A percentile compares a stretch with the other conserved stretches of the same genome.
Evolutionary conservation across 2,329 filamentous ascomycete genomes (phyloP).

Genomic region (Scopulariopsis brevicaulis): DNA sequence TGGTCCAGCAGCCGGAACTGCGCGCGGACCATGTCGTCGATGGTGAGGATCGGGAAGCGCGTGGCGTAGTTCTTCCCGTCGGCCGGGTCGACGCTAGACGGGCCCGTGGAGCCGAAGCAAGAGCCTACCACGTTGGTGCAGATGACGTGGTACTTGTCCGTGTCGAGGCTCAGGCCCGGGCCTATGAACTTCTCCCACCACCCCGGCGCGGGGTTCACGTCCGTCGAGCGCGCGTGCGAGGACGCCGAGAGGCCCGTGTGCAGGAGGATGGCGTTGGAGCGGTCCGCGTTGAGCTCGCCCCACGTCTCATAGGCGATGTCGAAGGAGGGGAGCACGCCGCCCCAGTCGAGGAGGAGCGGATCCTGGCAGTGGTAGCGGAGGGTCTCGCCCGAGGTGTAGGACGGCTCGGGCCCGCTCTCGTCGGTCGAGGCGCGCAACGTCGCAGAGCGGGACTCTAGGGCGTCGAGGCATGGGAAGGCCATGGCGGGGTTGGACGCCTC

Average conservation of each 20-base stretch:
- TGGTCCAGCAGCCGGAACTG: constrained; percentile 82
- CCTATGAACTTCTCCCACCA: constrained; percentile 99
- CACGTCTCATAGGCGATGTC: constrained; percentile 89
- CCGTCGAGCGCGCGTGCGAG: constrained; percentile 91
- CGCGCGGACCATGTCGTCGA: constrained; percentile 95
- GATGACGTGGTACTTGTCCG: constrained; percentile 82
- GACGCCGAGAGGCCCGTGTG: constrained; percentile 96
- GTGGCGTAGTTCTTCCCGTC: constrained; percentile 87
- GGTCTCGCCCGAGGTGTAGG: constrained; percentile 85
- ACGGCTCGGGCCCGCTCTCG: constrained; percentile 76
- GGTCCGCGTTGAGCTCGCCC: constrained; percentile 69
- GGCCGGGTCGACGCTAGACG: constrained; percentile 75
- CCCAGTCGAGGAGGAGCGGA: constrained; percentile 83
- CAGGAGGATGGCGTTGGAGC: constrained; percentile 79
- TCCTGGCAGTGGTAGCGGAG: constrained; percentile 62
- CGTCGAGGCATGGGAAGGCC: constrained; percentile 83
- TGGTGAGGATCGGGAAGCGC: constrained; percentile 86
- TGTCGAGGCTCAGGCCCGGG: constrained; percentile 73
- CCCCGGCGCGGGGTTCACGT: constrained; percentile 71
- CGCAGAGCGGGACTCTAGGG: constrained; percentile 66
- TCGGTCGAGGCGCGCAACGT: constrained; percentile 44
- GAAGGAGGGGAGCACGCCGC: constrained; percentile 80
- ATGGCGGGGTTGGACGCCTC: constrained; percentile 68
- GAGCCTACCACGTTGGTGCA: constrained; percentile 96
- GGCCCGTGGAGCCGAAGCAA: constrained; percentile 92